Conservation (phyloP, 768 basidiomycete genomes). For the Termitomyces sp. region DNA sequence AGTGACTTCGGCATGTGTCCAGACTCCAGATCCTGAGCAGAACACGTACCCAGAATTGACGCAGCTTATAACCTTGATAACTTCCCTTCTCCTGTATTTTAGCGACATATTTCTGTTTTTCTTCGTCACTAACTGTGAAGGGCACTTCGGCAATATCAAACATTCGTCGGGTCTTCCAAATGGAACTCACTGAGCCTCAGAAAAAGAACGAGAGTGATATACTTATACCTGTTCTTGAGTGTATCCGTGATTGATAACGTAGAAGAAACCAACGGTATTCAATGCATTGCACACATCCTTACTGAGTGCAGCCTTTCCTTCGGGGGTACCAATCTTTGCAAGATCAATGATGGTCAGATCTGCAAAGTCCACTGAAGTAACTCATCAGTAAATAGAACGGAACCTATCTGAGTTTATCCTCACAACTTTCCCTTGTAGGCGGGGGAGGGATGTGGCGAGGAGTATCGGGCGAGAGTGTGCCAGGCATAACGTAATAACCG, state of each 20-base stretch:
- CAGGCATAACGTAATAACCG: slow-evolving; percentile 21
- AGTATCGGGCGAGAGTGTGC: slow-evolving; percentile 24
- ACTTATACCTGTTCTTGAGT: slow-evolving; percentile 37
- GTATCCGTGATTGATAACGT: slow-evolving; percentile 46
- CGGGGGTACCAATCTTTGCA: slow-evolving; percentile 31
- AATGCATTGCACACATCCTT: slow-evolving; percentile 43
- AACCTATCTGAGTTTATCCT: neutral
- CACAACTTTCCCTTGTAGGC: slow-evolving; percentile 10
- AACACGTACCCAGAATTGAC: slow-evolving; percentile 11
- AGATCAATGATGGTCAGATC: slow-evolving; percentile 54
- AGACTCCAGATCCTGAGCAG: neutral
- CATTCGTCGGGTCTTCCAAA: slow-evolving; percentile 34
- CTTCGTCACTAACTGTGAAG: slow-evolving; percentile 33
- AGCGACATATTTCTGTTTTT: slow-evolving; percentile 33
- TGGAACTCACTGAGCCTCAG: neutral
- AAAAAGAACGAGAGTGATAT: neutral
- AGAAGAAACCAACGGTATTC: slow-evolving; percentile 39
- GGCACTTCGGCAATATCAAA: slow-evolving; percentile 41
- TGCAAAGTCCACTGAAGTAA: slow-evolving; percentile 31
- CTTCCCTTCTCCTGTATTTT: slow-evolving; percentile 33
- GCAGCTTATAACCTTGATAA: slow-evolving; percentile 33
- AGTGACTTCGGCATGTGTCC: neutral
- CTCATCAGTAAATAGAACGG: neutral
- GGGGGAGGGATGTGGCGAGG: slow-evolving; percentile 29
- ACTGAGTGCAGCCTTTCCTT: slow-evolving; percentile 35